Evolutionary conservation across 2,329 filamentous ascomycete genomes (phyloP), one percentile per base, ranked within the genome.

Genomic region (Paraphaeosphaeria sporulosa): DNA sequence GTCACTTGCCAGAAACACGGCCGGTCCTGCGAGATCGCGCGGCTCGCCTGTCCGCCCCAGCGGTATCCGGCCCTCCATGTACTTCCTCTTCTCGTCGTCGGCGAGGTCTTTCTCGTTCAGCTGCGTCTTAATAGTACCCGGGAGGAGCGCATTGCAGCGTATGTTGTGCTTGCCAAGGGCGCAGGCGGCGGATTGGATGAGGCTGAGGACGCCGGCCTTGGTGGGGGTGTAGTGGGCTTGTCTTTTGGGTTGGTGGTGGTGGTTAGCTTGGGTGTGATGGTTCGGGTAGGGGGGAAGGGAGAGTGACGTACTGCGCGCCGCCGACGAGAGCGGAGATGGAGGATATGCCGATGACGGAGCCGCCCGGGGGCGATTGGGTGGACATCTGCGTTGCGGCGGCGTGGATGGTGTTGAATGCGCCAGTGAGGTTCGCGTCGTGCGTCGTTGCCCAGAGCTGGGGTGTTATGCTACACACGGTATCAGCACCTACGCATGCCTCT

Each of bases 191-290:
- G 89, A 92, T 81, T 96, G 93, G 87, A 96, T 95, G 47, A 96
- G 82, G 49, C 87, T 91, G 40, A 92, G 74, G 2, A 96, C 85
- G 2, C 92, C 93, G 0, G 93, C 92, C 78, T 96, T 96, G 17
- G 93, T 96, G 19, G 10, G 93, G 17, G 93, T 96, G 79, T 96
- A 96, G 74, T 96, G 93, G 27, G 87, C 89, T 80, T 96, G 93
- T 8, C 38, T 40, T 17, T 40, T n/a, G 15, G 38, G 6, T 5
- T n/a, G 13, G 13, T 38, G 17, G 12, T 32, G 30, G 30, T 32
- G 30, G 30, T 32, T 8, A 32, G 30, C 30, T 32, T 12, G 30
- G 10, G 10, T 30, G 17, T 2, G 38, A n/a, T 19, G 38, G 6
- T 19, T 8, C 4, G 17, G 10, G 17, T 6, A 38, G 9, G 38